Base-by-base conservation (phyloP, 176 grass and related monocot genomes). In the Thinopyrum elongatum region DNA sequence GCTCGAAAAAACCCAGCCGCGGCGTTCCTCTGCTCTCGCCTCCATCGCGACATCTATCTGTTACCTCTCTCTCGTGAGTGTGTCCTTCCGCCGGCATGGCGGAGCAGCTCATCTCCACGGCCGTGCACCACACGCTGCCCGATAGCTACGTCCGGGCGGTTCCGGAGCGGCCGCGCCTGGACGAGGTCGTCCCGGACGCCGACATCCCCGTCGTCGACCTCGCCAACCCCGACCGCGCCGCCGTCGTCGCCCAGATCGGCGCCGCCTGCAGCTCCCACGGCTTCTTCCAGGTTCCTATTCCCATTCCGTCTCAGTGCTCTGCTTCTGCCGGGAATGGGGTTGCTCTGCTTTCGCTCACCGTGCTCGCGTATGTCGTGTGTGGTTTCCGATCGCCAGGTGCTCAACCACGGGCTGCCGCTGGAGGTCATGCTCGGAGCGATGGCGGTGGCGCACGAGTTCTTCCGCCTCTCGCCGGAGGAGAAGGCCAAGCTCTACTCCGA, bases 401-500 rank as follows among this genome's bases (percentile, higher is more conserved):
- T 93, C 15, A 93, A 93, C 83, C 95, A 98, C 35, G 93, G 93
- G 0, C 73, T 98, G 1, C 25, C 83, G 2, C 57, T 57, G 60
- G 83, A 85, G 42, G 70, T 89, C 77, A 82, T 83, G 66, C 5
- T 0, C n/a, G 49, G 71, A 35, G 71, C 92, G 34, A 60, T 92
- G 83, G 71, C 7, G 1, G 82, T 87, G 71, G 85, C 77, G 16
- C 57, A 78, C 65, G 91, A 92, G 4, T 98, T 98, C 83, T 98
- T 98, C 85, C 34, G 36, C 21, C 80, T 98, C 7, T 88, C 95
- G 15, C 19, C 87, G 2, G 91, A 95, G 88, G 93, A 98, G 91
- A 98, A 93, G 68, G 89, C 89, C 12, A 98, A 92, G 85, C 87
- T 95, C 36, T 95, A 98, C 76, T 98, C 93, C 23, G 93, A 98